phyloP scores from a whole-genome alignment of 805 yeast species.

The Komagataella kurtzmanii region DNA sequence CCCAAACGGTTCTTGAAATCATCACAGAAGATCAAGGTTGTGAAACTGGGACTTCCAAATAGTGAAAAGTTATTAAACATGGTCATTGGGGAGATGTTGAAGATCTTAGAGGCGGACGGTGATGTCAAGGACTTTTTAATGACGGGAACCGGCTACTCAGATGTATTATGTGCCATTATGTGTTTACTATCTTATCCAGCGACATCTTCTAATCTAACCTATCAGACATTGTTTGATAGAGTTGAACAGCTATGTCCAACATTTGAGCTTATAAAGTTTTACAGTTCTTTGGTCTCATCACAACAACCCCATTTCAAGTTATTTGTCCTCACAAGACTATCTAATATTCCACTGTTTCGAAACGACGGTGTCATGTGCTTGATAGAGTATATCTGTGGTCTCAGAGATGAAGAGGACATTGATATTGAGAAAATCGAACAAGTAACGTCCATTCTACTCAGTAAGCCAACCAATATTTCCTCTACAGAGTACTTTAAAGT shows the following conservation, averaged over 20 bases:
- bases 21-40: constrained; percentile 17
- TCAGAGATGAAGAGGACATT: constrained; percentile 59
- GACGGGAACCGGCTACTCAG: constrained; percentile 58
- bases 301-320: constrained; percentile 31
- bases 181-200: constrained; percentile 24
- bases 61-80: constrained; percentile 9
- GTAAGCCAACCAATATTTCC: constrained; percentile 42
- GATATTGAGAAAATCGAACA: constrained; percentile 53
- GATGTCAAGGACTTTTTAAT: constrained; percentile 40
- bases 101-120: constrained; percentile 24
- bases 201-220: constrained; percentile 3
- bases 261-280: constrained; percentile 47
- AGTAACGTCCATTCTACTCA: constrained; percentile 49
- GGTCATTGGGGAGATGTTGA: constrained; percentile 17
- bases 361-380: constrained; percentile 55
- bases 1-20: constrained; percentile 43
- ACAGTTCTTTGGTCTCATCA: constrained; percentile 40
- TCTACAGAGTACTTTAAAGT: constrained; percentile 37
- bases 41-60: constrained; percentile 8
- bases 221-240: constrained; percentile 7
- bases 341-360: constrained; percentile 32
- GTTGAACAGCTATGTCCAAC: constrained; percentile 43
- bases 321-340: constrained; percentile 35
- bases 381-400: constrained; percentile 65
- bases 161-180: constrained; percentile 35